These are phyloP conservation scores for Thozetella sp. DNA, from an alignment of 495 filamentous ascomycete species.

Conservation along the genomic window DNA sequence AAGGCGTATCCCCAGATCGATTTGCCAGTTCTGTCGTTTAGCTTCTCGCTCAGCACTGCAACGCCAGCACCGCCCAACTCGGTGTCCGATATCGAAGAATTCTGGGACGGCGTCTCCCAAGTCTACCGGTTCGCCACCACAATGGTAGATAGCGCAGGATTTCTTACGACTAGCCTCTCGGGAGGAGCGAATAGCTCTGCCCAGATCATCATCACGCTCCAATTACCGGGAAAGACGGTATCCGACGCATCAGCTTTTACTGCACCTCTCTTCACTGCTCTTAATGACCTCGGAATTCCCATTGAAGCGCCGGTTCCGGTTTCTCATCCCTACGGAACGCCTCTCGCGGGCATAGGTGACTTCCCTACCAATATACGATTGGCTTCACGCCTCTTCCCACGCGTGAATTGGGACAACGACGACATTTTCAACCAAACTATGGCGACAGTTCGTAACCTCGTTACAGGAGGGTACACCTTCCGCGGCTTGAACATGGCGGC, in stretches of 20 bases:
- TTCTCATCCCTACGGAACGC: conserved; percentile 12
- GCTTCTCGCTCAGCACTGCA: conserved; percentile 28
- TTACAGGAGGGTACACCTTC: conserved; percentile 40
- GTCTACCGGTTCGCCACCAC: conserved; percentile 41
- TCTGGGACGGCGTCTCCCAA: conserved; percentile 45
- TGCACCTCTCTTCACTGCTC: conserved; percentile 25
- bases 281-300: conserved; percentile 29
- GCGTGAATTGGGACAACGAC: conserved; percentile 34
- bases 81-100: conserved; percentile 28
- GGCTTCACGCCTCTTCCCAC: conserved; percentile 53
- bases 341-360: conserved; percentile 12
- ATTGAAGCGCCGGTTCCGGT: conserved; percentile 18
- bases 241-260: conserved; percentile 19
- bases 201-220: conserved; percentile 26
- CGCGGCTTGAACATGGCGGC: conserved; percentile 46
- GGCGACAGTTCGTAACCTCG: conserved; percentile 32
- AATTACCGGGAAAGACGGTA: conserved; percentile 21
- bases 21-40: conserved; percentile 29
- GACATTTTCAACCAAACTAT: conserved; percentile 39
- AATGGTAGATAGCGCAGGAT: conserved; percentile 42
- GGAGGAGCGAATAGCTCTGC: conserved; percentile 17
- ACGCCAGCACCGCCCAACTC: conserved; percentile 9
- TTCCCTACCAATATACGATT: conserved; percentile 26
- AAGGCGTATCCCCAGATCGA: conserved; percentile 40
- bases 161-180: conserved; percentile 39